Conservation (phyloP, 2,329 filamentous ascomycete genomes). For the Phyllosticta citribraziliensis region DNA sequence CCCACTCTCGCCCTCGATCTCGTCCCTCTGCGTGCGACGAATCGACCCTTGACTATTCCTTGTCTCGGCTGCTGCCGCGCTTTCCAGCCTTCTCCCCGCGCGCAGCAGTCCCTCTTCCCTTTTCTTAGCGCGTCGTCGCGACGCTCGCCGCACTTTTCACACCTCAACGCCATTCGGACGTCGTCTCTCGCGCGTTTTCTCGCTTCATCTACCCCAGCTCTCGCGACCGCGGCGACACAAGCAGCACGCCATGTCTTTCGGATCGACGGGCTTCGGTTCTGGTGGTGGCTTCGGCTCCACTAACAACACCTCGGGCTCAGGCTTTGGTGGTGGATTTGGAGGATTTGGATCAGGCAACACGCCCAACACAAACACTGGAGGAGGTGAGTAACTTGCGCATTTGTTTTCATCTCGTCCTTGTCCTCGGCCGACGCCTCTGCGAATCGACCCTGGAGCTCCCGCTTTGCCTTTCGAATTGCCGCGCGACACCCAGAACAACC, state of each 20-base stretch:
- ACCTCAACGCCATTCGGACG: neutral
- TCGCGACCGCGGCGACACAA: conserved; percentile 1
- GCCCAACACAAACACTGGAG: conserved; percentile 14
- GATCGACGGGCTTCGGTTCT: conserved; percentile 18
- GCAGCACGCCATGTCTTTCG: conserved; percentile 13
- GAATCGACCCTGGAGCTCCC: conserved; percentile 11
- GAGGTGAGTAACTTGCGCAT: conserved; percentile 8
- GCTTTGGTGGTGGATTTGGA: conserved; percentile 11
- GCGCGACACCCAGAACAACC: conserved; percentile 10
- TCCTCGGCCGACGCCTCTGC: conserved; percentile 8
- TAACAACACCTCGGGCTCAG: conserved; percentile 18
- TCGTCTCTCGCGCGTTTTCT: neutral
- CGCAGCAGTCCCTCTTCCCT: conserved; percentile 8
- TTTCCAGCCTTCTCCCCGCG: neutral
- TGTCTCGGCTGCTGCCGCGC: neutral
- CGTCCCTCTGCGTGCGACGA: conserved; percentile 13
- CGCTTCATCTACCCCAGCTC: conserved; percentile 17
- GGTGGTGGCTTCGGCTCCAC: conserved; percentile 36
- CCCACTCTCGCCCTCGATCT: conserved; percentile 22
- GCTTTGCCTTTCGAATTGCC: conserved; percentile 11
- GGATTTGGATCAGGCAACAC: neutral
- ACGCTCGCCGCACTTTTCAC: conserved; percentile 11
- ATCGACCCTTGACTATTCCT: conserved; percentile 19
- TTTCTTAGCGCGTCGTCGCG: conserved; percentile 25
- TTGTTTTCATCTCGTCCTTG: neutral